Conservation (phyloP, 495 filamentous ascomycete genomes). For the Neurospora sp. region DNA sequence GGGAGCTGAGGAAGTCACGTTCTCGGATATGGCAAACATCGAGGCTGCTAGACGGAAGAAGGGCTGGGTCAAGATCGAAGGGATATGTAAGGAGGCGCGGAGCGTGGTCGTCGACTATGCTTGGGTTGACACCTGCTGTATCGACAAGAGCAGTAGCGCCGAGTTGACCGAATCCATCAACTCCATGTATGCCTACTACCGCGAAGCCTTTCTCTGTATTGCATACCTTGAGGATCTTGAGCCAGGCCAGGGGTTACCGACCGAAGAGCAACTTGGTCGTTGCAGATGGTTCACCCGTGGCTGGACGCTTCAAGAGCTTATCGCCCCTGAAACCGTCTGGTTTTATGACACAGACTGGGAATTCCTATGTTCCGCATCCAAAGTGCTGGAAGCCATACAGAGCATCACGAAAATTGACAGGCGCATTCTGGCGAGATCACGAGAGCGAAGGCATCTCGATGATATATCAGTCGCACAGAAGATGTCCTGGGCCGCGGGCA, state of each 20-base stretch:
- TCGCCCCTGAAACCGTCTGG: not conserved
- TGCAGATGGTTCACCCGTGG: slow-evolving; percentile 5
- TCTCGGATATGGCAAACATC: slow-evolving; percentile 7
- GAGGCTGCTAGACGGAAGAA: slow-evolving; percentile 4
- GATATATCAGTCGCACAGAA: slow-evolving; percentile 4
- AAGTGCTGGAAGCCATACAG: not conserved
- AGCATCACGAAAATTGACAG: not conserved
- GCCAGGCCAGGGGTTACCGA: not conserved
- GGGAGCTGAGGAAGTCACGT: slow-evolving; percentile 8
- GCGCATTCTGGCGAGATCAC: not conserved
- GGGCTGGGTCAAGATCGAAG: slow-evolving; percentile 15
- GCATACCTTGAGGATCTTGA: not conserved
- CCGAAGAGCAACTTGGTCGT: not conserved
- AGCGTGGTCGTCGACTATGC: slow-evolving; percentile 10
- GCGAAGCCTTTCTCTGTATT: slow-evolving; percentile 1
- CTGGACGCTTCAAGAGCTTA: slow-evolving; percentile 7
- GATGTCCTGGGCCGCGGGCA: slow-evolving; percentile 12
- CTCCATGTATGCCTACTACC: slow-evolving; percentile 19
- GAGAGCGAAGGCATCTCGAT: not conserved
- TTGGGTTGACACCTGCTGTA: slow-evolving; percentile 20
- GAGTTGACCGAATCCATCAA: slow-evolving; percentile 31
- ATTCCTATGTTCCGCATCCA: not conserved
- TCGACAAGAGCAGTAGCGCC: slow-evolving; percentile 28
- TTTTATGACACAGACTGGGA: not conserved
- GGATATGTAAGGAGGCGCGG: slow-evolving; percentile 6